These are phyloP conservation scores for Scortechinia acanthostroma DNA, from an alignment of 2,329 filamentous ascomycete species.

Conservation along the genomic window DNA sequence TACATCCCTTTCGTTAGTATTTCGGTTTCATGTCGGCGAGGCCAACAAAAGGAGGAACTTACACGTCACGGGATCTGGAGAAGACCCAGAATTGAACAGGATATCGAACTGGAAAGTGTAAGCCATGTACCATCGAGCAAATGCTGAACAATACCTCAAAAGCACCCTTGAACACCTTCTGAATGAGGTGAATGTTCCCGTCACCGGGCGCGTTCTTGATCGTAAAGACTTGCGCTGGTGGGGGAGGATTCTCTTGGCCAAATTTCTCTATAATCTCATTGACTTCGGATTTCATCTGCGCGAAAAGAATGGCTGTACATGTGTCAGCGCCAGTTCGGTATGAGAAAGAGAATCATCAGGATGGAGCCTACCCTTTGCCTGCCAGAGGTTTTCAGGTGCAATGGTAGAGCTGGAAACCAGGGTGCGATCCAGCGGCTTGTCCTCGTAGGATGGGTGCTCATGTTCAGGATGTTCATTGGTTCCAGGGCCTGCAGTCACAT, in stretches of 20 bases:
- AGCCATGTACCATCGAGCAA: not conserved
- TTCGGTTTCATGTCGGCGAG: no score
- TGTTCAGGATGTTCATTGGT: slow-evolving; percentile 51
- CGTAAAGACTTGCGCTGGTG: slow-evolving; percentile 79
- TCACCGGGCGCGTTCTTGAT: slow-evolving; percentile 59
- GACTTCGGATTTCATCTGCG: not conserved
- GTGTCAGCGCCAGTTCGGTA: slow-evolving; percentile 52
- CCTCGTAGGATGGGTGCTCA: slow-evolving; percentile 57
- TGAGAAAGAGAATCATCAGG: slow-evolving; percentile 59
- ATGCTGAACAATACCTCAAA: slow-evolving; percentile 43
- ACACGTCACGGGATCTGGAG: slow-evolving; percentile 13
- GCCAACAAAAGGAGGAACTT: not conserved
- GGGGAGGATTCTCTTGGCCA: slow-evolving; percentile 59
- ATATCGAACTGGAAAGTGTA: slow-evolving; percentile 65
- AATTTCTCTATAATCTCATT: slow-evolving; percentile 32
- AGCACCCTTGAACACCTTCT: slow-evolving; percentile 82
- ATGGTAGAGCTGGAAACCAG: slow-evolving; percentile 62
- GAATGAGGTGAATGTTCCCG: slow-evolving; percentile 80
- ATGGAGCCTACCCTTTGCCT: slow-evolving; percentile 69
- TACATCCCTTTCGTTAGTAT: slow-evolving; percentile 21
- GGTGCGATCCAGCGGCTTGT: slow-evolving; percentile 70
- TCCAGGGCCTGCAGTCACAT: slow-evolving; percentile 58
- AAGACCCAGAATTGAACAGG: slow-evolving; percentile 75
- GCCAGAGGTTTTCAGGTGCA: slow-evolving; percentile 71
- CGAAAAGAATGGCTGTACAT: slow-evolving; percentile 30